Percentiles rank a stretch among this genome's conserved stretches.
Conservation (phyloP, 1,139 yeast genomes). For the Entelexis sorbosivorans region DNA sequence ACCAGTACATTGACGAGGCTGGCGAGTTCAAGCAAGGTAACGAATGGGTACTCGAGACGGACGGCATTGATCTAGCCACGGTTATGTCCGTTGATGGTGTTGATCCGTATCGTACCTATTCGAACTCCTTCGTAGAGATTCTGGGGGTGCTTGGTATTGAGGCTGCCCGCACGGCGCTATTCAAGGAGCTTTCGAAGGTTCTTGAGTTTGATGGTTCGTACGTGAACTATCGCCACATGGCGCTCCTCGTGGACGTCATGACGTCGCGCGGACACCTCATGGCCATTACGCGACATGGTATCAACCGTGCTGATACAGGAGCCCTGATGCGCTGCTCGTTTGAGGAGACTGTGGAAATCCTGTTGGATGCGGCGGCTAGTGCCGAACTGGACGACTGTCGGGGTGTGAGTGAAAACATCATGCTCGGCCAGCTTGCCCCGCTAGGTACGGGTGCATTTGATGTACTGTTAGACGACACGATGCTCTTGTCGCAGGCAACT, state of each 20-base stretch:
- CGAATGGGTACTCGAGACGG: constrained; percentile 98
- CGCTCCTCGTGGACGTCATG: constrained; percentile 94
- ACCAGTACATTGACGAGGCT: constrained; percentile 55
- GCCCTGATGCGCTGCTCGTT: constrained; percentile 98
- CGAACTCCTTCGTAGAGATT: constrained; percentile 93
- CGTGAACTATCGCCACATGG: constrained; percentile 97
- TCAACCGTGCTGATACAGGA: constrained; percentile 96
- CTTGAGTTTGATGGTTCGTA: constrained; percentile 99
- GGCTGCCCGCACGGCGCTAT: constrained; percentile 91
- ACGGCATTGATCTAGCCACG: constrained; percentile 92
- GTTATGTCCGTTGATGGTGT: constrained; percentile 95
- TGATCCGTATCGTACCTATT: constrained; percentile 77
- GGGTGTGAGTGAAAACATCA: constrained; percentile 96
- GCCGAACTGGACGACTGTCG: constrained; percentile 97
- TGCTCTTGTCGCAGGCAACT: constrained; percentile 48
- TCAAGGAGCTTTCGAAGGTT: constrained; percentile 87
- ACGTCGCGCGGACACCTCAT: constrained; percentile 96
- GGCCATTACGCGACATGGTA: constrained; percentile 99
- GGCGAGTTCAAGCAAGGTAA: constrained; percentile 85
- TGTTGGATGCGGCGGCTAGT: constrained; percentile 94
- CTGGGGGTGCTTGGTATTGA: constrained; percentile 94
- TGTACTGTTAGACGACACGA: constrained; percentile 84
- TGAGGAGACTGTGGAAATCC: constrained; percentile 96
- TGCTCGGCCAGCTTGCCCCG: constrained; percentile 97
- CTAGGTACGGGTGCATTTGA: constrained; percentile 98